Evolutionary conservation across 2,329 filamentous ascomycete species (phyloP).

Genomic region (Penicillium sp.): DNA sequence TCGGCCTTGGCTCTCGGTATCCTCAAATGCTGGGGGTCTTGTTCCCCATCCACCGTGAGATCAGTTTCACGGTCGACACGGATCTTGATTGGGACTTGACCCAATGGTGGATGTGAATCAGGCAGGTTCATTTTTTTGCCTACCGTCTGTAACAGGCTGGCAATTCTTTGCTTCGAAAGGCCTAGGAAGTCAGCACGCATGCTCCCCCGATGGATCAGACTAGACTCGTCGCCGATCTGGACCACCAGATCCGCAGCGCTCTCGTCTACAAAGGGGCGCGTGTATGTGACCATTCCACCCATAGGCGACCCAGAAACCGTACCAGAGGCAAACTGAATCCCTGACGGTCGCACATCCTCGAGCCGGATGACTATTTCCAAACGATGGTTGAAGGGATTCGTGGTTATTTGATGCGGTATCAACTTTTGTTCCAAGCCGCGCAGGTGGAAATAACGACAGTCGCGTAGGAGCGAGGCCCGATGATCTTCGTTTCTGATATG

Average conservation of each 20-base stretch:
- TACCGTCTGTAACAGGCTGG: conserved; percentile 75
- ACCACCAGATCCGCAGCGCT: conserved; percentile 70
- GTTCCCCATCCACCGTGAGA: conserved; percentile 41
- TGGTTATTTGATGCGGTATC: conserved; percentile 71
- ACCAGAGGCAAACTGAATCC: conserved; percentile 64
- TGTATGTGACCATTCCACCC: conserved; percentile 68
- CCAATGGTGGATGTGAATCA: conserved; percentile 57
- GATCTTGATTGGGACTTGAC: conserved; percentile 63
- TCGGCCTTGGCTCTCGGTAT: conserved; percentile 38
- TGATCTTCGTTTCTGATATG: conserved; percentile 73
- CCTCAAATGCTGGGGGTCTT: conserved; percentile 15
- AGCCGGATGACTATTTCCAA: conserved; percentile 76
- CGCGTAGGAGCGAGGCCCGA: conserved; percentile 71
- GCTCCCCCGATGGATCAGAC: conserved; percentile 52
- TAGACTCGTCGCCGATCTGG: conserved; percentile 70
- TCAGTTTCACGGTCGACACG: conserved; percentile 54
- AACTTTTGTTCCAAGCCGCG: conserved; percentile 86
- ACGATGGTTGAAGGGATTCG: conserved; percentile 65
- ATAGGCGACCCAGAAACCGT: conserved; percentile 11
- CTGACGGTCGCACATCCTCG: conserved; percentile 85
- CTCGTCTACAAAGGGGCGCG: conserved; percentile 81
- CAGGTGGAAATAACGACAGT: conserved; percentile 90
- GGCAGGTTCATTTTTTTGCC: conserved; percentile 73
- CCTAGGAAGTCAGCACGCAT: conserved; percentile 70
- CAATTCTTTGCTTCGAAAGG: conserved; percentile 66